phyloP scores from a whole-genome alignment of 2,329 filamentous ascomycete genomes.

The Fusarium albidum region DNA sequence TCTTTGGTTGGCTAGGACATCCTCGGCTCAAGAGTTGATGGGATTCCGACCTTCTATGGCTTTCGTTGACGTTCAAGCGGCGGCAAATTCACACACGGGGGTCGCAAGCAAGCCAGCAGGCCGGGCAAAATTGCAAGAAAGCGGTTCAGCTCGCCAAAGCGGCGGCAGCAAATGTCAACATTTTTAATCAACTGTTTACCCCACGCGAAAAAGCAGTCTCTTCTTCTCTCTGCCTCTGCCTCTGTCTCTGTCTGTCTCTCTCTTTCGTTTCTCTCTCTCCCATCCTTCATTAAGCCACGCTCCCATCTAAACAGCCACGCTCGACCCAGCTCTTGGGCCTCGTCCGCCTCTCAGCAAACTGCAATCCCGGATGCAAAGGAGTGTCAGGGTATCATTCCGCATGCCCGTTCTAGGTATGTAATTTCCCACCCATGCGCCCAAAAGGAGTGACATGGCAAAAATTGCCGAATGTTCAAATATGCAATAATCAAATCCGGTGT shows the following conservation, averaged over 20 bases:
- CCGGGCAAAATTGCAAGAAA: conserved; percentile 9
- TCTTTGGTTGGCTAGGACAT: too few species aligned
- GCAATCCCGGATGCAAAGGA: conserved; percentile 28
- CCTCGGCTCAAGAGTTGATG: too few species aligned
- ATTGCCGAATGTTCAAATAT: conserved; percentile 26
- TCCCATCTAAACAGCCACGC: not conserved
- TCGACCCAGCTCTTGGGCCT: not conserved
- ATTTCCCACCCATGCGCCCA: conserved; percentile 33
- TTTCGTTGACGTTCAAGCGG: too few species aligned
- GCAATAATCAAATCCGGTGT: conserved; percentile 1
- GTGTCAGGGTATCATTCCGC: conserved; percentile 38
- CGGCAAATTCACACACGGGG: too few species aligned
- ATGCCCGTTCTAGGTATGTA: conserved; percentile 26
- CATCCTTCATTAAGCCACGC: conserved; percentile 16
- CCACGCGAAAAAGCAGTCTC: not conserved
- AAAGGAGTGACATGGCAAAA: conserved; percentile 33
- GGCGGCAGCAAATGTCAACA: conserved; percentile 16
- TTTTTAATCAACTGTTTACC: conserved; percentile 6
- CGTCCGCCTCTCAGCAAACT: not conserved
- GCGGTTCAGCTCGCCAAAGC: conserved; percentile 16
- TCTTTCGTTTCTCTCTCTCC: not conserved
- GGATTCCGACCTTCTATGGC: not conserved
- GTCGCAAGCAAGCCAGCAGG: not conserved
- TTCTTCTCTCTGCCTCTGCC: too few species aligned
- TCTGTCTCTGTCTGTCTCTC: too few species aligned